Evolutionary conservation across 371 early-diverging fungal genomes (phyloP).

Genomic region (Mortierella sp.): DNA sequence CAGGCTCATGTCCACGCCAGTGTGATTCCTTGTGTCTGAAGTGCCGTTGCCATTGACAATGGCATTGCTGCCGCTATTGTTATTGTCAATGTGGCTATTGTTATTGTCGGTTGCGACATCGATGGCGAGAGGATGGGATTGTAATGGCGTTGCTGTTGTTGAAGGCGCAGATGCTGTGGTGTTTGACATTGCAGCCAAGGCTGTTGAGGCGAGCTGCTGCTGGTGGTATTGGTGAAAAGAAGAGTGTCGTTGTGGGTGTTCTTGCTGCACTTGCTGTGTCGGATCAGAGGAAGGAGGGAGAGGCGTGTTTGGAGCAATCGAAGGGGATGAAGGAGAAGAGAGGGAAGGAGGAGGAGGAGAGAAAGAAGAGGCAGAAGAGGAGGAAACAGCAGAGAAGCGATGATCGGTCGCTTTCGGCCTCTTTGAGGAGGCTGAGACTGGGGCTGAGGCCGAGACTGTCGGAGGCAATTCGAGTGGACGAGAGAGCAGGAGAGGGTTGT

Average conservation of each 20-base stretch:
- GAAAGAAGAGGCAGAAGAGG: background rate
- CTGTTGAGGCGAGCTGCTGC: background rate
- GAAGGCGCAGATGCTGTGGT: background rate
- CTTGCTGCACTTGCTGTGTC: background rate
- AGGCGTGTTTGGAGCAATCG: background rate
- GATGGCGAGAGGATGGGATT: background rate
- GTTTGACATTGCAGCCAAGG: background rate
- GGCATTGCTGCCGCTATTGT: background rate
- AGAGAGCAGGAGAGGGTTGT: slow-evolving; percentile 9
- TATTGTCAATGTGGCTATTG: background rate
- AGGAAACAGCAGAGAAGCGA: background rate
- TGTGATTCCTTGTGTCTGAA: background rate
- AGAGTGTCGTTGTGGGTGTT: background rate
- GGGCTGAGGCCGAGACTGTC: background rate
- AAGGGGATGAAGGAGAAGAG: slow-evolving; percentile 1
- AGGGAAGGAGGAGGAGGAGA: background rate
- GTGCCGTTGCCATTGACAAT: background rate
- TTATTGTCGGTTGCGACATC: background rate
- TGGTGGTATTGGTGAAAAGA: background rate
- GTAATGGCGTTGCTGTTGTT: background rate
- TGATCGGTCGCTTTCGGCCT: background rate
- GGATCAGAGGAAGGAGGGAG: background rate
- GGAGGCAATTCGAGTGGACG: slow-evolving; percentile 7
- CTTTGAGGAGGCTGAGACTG: background rate
- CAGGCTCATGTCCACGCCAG: background rate